Base-by-base conservation (phyloP, 2,329 filamentous ascomycete species). In the Aspergillus clavatus region DNA sequence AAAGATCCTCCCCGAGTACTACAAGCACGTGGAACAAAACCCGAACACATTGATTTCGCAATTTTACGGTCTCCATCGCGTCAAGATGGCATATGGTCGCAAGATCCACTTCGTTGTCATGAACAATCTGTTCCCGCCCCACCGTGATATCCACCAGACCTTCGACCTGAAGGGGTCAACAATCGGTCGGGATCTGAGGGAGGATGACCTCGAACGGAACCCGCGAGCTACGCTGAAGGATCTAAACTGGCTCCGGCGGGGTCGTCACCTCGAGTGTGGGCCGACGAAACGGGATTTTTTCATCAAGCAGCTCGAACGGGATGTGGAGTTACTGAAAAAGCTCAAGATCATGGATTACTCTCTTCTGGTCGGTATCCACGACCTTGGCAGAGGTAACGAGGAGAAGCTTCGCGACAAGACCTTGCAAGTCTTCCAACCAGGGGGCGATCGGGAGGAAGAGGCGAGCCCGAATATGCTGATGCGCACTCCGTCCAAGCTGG, bases 31-130 rank as follows among this genome's bases (percentile, higher is more conserved):
- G 54, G 83, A 83, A 58, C 80, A 89, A 43, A 97, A 98, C 68
- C 93, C 93, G 5, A 95, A 98, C 70, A 98, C 94, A 0, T 78
- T 98, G 21, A 83, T 98, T 40, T 97, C 91, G 16, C 93, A 98
- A 62, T 98, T 98, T 64, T 98, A 97, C 63, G 93, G 93, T 39
- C 77, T 98, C 14, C 93, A 98, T 70, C 84, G 93, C 49, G 93
- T 98, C 60, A 98, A 98, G 78, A 94, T 96, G 75, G 89, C 91
- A 0, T 97, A 95, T 65, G 93, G 93, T 51, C 86, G 91, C 63
- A 98, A 98, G 73, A 96, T 97, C 44, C 93, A 98, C 69, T 98
- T 98, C 59, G 93, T 98, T 48, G 90, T 98, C 64, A 98, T 98
- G 93, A 98, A 98, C 75, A 98, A 98, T 67, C 79, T 98, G 12